A percentile compares a stretch with the other conserved stretches of the same genome.
phyloP scores from a whole-genome alignment of 139 green algal species.

The Choricystis sp. region DNA sequence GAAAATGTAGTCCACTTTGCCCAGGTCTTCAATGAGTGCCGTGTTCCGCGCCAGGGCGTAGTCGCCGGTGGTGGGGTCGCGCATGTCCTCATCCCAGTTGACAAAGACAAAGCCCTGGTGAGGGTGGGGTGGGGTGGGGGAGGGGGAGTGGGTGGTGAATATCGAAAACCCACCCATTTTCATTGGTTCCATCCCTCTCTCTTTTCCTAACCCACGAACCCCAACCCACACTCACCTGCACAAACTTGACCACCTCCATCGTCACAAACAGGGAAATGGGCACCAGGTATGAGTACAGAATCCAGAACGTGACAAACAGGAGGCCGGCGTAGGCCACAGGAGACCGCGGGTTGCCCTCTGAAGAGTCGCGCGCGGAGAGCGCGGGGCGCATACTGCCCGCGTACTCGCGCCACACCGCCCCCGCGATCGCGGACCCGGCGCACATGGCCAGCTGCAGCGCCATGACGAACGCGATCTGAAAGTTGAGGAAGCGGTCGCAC shows the following conservation, averaged over 20 bases:
- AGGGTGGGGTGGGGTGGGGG: background rate
- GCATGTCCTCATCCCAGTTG: conserved; percentile 58
- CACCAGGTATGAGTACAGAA: conserved; percentile 82
- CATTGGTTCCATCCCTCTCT: background rate
- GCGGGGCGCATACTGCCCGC: conserved; percentile 20
- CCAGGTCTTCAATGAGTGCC: conserved; percentile 96
- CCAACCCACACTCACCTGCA: conserved; percentile 25
- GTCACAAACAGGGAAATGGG: conserved; percentile 97
- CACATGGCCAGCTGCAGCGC: conserved; percentile 33
- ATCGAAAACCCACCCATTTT: conserved; percentile 14
- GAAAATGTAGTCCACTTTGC: conserved; percentile 82
- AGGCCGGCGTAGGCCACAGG: conserved; percentile 24
- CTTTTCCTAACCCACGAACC: conserved; percentile 1
- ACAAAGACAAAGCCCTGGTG: conserved; percentile 61
- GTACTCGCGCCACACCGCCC: conserved; percentile 24
- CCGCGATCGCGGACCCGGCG: conserved; percentile 24
- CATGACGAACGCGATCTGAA: conserved; percentile 42
- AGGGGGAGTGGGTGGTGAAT: conserved; percentile 39
- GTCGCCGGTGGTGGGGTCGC: conserved; percentile 48
- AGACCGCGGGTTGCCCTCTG: background rate
- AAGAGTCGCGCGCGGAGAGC: conserved; percentile 12
- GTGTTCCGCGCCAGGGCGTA: conserved; percentile 62
- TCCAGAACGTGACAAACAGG: conserved; percentile 68
- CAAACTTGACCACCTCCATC: conserved; percentile 87
- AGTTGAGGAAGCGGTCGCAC: conserved; percentile 45